phyloP scores from a whole-genome alignment of 23 red algal species.

The Gracilaria caudata region DNA sequence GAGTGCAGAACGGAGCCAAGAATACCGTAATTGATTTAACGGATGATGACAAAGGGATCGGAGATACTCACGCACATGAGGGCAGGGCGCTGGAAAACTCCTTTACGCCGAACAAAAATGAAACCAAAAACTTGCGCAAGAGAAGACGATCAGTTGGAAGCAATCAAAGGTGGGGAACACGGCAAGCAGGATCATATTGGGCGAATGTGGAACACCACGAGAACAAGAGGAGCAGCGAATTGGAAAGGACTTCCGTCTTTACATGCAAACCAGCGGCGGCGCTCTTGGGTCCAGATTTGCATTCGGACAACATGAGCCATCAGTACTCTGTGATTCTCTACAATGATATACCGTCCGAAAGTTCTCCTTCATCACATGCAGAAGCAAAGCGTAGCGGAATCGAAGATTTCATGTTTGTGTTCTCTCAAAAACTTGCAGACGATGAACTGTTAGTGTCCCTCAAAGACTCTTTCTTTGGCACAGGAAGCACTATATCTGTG shows the following conservation, averaged over 20 bases:
- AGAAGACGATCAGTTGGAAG: slow-evolving; percentile 19
- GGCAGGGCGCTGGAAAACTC: no score
- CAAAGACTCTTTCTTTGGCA: slow-evolving; percentile 16
- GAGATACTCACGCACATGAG: neutral
- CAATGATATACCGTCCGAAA: neutral
- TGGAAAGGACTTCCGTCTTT: slow-evolving; percentile 1
- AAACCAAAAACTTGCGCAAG: neutral
- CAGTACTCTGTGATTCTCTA: slow-evolving; percentile 43
- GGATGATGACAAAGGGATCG: neutral
- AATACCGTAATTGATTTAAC: slow-evolving; percentile 16
- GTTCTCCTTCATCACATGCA: neutral
- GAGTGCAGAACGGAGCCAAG: neutral
- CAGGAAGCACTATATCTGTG: slow-evolving; percentile 26
- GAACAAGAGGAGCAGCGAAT: neutral
- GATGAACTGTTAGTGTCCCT: slow-evolving; percentile 28
- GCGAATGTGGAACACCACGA: neutral
- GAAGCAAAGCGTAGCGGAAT: slow-evolving; percentile 12
- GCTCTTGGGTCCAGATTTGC: slow-evolving; percentile 21
- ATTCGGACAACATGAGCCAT: neutral
- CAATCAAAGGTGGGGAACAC: neutral
- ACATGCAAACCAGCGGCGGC: neutral
- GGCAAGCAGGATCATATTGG: neutral
- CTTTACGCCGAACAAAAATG: neutral
- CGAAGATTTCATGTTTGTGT: slow-evolving; percentile 61
- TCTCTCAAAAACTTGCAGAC: slow-evolving; percentile 34